phyloP scores from a whole-genome alignment of 352 stramenopile species.

The Globisporangium cederbergense region DNA sequence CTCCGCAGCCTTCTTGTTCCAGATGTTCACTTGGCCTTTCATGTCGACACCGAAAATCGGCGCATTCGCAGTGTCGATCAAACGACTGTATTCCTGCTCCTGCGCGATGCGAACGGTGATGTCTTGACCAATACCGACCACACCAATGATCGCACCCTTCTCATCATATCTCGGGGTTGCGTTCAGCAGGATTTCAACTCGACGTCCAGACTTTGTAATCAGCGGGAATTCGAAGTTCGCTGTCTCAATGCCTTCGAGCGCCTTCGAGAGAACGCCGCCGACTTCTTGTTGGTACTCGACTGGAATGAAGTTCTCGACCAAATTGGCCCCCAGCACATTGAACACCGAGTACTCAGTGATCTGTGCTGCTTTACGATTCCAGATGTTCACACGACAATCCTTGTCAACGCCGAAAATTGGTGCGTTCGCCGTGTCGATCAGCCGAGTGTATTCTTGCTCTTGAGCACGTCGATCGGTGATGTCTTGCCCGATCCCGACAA shows the following conservation, averaged over 20 bases:
- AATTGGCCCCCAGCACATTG: conserved; percentile 80
- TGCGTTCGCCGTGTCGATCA: conserved; percentile 77
- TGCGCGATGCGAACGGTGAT: conserved; percentile 73
- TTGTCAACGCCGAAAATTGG: conserved; percentile 88
- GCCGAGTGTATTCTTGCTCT: conserved; percentile 62
- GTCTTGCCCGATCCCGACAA: conserved; percentile 85
- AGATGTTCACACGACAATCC: conserved; percentile 78
- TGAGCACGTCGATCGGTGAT: conserved; percentile 73
- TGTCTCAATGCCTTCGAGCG: conserved; percentile 64
- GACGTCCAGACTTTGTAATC: conserved; percentile 56
- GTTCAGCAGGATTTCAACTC: conserved; percentile 75
- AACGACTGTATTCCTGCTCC: conserved; percentile 66
- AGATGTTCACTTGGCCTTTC: conserved; percentile 79
- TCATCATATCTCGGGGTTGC: conserved; percentile 58
- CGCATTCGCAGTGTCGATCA: conserved; percentile 77
- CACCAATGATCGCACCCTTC: conserved; percentile 75
- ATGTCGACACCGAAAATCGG: conserved; percentile 86
- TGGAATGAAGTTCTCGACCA: conserved; percentile 83
- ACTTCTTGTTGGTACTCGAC: conserved; percentile 11
- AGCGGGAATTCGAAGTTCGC: conserved; percentile 90
- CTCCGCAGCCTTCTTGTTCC: conserved; percentile 60
- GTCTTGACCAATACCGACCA: conserved; percentile 85
- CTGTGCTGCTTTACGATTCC: conserved; percentile 73
- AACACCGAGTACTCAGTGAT: conserved; percentile 70
- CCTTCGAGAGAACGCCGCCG: conserved; percentile 53